Evolutionary conservation across 2,329 filamentous ascomycete genomes (phyloP).

Genomic region (Arthrinium phaeospermum): DNA sequence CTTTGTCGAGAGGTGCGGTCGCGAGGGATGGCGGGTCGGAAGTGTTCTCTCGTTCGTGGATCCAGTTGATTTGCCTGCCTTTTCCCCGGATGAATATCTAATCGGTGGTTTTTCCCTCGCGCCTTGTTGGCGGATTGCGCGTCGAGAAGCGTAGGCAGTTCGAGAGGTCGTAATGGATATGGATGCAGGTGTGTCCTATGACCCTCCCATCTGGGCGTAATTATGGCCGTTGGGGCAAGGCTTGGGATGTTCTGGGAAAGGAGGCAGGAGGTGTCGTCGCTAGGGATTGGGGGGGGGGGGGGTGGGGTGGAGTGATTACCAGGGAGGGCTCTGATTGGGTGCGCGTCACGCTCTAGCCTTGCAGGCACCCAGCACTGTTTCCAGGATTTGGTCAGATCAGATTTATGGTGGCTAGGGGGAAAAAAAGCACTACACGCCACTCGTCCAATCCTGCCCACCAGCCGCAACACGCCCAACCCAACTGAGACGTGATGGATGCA

Average conservation of each 20-base stretch:
- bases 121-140: conserved; percentile 7
- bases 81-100: background rate
- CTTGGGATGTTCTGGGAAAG: conserved; percentile 29
- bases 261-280: conserved; percentile 39
- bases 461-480: background rate
- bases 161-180: conserved; percentile 22
- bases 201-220: conserved; percentile 28
- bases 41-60: background rate
- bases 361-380: background rate
- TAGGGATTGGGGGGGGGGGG: conserved; percentile 2
- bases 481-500: background rate
- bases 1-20: background rate
- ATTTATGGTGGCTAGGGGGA: background rate
- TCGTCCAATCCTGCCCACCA: background rate
- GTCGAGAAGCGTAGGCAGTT: conserved; percentile 13
- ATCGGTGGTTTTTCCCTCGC: background rate
- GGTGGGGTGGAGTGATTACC: background rate
- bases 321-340: background rate
- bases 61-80: background rate
- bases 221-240: conserved; percentile 27
- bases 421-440: background rate
- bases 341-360: conserved; percentile 20
- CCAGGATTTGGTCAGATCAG: conserved; percentile 11
- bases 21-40: background rate
- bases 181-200: conserved; percentile 33